Base-by-base conservation (phyloP, 2,329 filamentous ascomycete species). In the Didymellaceae sp. region DNA sequence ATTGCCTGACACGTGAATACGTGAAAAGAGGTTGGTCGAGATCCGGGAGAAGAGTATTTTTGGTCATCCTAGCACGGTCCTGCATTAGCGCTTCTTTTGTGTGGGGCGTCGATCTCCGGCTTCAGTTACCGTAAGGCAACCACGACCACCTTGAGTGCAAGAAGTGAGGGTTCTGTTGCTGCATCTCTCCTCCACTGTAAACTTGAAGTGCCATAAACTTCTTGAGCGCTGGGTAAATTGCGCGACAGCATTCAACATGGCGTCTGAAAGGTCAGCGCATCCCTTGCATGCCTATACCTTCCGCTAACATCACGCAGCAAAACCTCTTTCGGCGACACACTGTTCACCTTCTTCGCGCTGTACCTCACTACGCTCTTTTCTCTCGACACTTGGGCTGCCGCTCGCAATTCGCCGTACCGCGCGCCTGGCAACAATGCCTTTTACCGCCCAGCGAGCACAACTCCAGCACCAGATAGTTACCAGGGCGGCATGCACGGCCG, bases 361-460 rank as follows among this genome's bases (percentile, higher is more conserved):
- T 74, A 74, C 57, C 40, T 74, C 34, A 72, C 71, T n/a, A 74
- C 71, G 0, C 67, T 74, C 54, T 74, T 74, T 65, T 67, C 61
- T 45, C 51, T 72, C 45, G 71, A 74, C 46, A 62, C 68, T 40
- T 72, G 66, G 64, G 55, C 67, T 40, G 69, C 71, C 9, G 71
- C 71, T 7, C 65, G 63, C 30, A 54, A 51, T 33, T 73, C 70
- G 1, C 66, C 70, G 0, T 66, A 66, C 53, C 65, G 70, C 47
- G 60, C 61, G 9, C 62, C 66, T 3, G 33, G 54, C 22, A 45
- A 44, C 16, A 61, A 53, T 39, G 47, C 58, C 11, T 64, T 62
- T 49, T 57, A 59, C 42, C 63, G 68, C 2, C 67, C 68, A 22
- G 60, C 59, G 11, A 47, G 42, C 25, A 42, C 49, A 6, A 24